phyloP scores from a whole-genome alignment of 2,329 filamentous ascomycete genomes.

The Arthroderma sp. region DNA sequence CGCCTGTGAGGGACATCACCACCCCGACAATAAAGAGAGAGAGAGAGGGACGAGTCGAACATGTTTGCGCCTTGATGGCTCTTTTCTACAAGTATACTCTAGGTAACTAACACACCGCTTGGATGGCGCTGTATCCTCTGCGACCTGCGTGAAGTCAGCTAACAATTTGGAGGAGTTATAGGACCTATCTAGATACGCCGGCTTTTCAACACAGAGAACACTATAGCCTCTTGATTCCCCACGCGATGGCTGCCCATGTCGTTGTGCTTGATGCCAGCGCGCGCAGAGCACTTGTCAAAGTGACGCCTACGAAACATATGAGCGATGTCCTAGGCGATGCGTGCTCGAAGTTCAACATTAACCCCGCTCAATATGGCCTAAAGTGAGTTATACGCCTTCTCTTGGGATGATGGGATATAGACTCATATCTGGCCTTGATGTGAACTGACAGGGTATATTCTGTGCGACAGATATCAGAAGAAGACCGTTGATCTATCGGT shows the following conservation, averaged over 20 bases:
- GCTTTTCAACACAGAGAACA: neutral
- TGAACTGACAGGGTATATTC: constrained; percentile 2
- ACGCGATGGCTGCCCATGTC: constrained; percentile 69
- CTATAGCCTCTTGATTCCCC: neutral
- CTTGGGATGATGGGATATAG: neutral
- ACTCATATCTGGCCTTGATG: neutral
- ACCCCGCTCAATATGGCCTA: constrained; percentile 61
- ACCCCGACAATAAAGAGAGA: neutral
- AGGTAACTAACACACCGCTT: neutral
- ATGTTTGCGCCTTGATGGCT: neutral
- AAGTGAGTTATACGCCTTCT: constrained; percentile 46
- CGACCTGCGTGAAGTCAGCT: neutral
- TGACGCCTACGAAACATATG: constrained; percentile 66
- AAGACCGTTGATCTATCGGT: constrained; percentile 76
- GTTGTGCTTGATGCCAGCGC: constrained; percentile 74
- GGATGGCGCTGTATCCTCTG: neutral
- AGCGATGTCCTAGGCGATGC: constrained; percentile 79
- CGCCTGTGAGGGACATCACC: neutral
- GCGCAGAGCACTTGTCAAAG: constrained; percentile 68
- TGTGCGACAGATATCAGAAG: constrained; percentile 56
- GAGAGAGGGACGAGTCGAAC: neutral
- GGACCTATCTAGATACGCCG: neutral
- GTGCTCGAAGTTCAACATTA: constrained; percentile 66
- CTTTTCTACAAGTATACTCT: neutral
- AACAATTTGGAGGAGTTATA: neutral